These are phyloP conservation scores for Eimeria zaria DNA, from an alignment of 169 alveolate genomes.

Conservation along the genomic window DNA sequence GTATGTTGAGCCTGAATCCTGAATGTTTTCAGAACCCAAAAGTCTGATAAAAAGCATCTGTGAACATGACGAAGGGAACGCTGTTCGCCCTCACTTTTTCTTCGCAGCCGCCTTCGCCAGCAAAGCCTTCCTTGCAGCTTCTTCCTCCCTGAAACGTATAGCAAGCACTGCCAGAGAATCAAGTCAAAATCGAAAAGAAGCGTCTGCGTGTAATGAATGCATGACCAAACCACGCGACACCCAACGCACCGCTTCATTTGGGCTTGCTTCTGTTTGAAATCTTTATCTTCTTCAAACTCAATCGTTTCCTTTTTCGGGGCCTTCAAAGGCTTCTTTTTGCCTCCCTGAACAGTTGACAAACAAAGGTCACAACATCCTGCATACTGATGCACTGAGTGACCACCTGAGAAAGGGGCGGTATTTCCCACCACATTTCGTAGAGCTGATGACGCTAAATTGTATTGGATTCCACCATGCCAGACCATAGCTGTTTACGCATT, in stretches of 20 bases:
- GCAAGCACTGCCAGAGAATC: too few species aligned
- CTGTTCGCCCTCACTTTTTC: conserved; percentile 38
- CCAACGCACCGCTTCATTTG: conserved; percentile 50
- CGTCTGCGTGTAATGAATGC: neutral
- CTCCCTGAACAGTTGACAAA: conserved; percentile 52
- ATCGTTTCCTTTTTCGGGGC: conserved; percentile 59
- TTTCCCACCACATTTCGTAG: neutral
- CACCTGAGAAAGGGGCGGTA: neutral
- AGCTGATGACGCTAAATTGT: neutral
- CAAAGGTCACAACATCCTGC: neutral
- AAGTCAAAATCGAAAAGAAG: neutral
- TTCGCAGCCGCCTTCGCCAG: conserved; percentile 79
- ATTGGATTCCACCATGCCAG: neutral
- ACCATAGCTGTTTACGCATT: neutral
- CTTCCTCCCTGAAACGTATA: conserved; percentile 63
- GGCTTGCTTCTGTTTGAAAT: conserved; percentile 80
- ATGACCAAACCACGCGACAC: neutral
- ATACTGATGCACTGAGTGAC: neutral
- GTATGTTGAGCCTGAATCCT: neutral
- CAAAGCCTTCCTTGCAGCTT: conserved; percentile 79
- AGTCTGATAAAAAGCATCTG: neutral
- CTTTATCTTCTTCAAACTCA: conserved; percentile 70
- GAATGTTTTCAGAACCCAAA: neutral
- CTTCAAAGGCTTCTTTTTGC: conserved; percentile 82
- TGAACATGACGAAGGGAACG: neutral